Percentiles rank a stretch among this genome's conserved stretches.
Conservation (phyloP, 2,329 filamentous ascomycete genomes). For the Chaetomium sp. region DNA sequence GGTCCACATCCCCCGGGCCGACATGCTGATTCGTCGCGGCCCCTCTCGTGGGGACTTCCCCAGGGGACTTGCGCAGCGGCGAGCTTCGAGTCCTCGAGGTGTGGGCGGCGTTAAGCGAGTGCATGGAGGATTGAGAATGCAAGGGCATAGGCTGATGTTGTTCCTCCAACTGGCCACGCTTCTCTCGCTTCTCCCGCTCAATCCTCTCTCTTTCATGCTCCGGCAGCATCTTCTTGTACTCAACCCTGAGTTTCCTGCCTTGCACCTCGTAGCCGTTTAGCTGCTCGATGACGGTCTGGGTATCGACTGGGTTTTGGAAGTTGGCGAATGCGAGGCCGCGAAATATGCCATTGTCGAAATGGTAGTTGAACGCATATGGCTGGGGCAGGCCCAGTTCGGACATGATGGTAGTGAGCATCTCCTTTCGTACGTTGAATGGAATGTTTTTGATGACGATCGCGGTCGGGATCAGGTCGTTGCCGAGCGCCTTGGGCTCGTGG, state of each 20-base stretch:
- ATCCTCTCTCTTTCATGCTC: slow-evolving; percentile 91
- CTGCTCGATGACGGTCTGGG: slow-evolving; percentile 80
- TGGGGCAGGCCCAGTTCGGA: slow-evolving; percentile 87
- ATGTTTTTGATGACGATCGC: slow-evolving; percentile 99
- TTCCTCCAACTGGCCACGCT: slow-evolving; percentile 91
- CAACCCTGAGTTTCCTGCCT: slow-evolving; percentile 87
- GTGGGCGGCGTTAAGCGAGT: slow-evolving; percentile 65
- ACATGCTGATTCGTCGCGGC: slow-evolving; percentile 13
- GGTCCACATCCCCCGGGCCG: slow-evolving; percentile 49
- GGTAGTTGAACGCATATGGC: slow-evolving; percentile 98
- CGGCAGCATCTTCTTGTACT: slow-evolving; percentile 99
- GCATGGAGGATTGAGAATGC: slow-evolving; percentile 80
- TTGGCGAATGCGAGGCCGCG: slow-evolving; percentile 94
- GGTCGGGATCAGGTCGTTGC: slow-evolving; percentile 91
- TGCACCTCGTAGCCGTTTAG: slow-evolving; percentile 96
- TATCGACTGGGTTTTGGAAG: slow-evolving; percentile 93
- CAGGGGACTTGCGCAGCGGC: slow-evolving; percentile 39
- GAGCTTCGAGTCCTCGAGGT: slow-evolving; percentile 33
- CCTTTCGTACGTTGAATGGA: slow-evolving; percentile 95
- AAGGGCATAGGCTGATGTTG: slow-evolving; percentile 78
- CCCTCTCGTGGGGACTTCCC: neutral
- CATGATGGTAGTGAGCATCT: slow-evolving; percentile 89
- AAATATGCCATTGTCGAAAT: slow-evolving; percentile 98
- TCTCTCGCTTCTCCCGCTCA: slow-evolving; percentile 93
- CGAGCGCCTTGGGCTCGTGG: slow-evolving; percentile 27